A percentile compares a stretch with the other conserved stretches of the same genome.
phyloP scores from a whole-genome alignment of 768 basidiomycete species.

The Mycena sanguinolenta region DNA sequence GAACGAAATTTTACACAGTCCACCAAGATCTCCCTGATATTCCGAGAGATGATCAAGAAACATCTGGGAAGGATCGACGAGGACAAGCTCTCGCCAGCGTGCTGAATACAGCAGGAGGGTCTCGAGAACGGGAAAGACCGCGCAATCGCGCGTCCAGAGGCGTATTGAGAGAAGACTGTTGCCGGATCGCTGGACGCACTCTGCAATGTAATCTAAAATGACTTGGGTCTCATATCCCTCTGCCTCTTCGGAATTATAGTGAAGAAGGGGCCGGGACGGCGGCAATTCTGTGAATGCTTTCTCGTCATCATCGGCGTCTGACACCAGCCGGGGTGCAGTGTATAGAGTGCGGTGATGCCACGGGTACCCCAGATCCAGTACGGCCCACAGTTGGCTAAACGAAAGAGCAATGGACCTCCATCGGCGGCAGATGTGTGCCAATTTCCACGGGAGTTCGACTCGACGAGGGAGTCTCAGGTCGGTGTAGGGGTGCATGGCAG shows the following conservation, averaged over 20 bases:
- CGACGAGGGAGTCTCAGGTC: neutral
- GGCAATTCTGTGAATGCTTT: neutral
- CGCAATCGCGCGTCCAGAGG: neutral
- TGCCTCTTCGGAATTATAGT: neutral
- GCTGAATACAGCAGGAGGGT: constrained; percentile 1
- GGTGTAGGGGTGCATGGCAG: neutral
- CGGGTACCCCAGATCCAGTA: neutral
- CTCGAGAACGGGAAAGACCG: neutral
- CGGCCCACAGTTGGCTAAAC: constrained; percentile 9
- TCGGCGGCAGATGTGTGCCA: constrained; percentile 18
- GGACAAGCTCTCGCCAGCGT: constrained; percentile 3
- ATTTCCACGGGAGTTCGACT: constrained; percentile 14
- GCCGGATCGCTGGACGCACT: constrained; percentile 5
- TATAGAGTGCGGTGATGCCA: too few relatives aligned
- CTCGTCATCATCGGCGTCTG: too few relatives aligned
- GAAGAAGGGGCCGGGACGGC: neutral
- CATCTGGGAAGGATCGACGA: neutral
- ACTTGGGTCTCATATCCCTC: neutral
- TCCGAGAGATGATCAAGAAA: neutral
- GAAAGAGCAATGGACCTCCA: constrained; percentile 22
- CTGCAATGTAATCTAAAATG: constrained; percentile 4
- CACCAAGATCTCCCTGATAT: neutral
- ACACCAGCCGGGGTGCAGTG: too few relatives aligned
- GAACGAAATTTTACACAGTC: constrained; percentile 8
- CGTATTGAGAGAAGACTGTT: constrained; percentile 12